Evolutionary conservation across 805 yeast genomes (phyloP).

Genomic region (Candida khao-thaluensis): DNA sequence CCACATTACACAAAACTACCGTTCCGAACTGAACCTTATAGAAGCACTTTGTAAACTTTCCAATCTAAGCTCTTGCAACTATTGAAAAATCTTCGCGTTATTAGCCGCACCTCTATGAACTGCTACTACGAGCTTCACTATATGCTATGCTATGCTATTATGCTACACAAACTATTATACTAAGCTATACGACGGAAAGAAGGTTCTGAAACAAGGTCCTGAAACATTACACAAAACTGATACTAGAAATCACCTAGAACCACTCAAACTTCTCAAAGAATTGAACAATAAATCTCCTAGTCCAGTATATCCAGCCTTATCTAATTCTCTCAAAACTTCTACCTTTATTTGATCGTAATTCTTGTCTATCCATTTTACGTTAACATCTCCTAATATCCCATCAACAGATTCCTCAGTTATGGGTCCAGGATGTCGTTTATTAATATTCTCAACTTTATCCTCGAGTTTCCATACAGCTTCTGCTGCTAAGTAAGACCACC

Average conservation of each 20-base stretch:
- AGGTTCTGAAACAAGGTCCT: too few species aligned
- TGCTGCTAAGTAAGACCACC: slow-evolving; percentile 46
- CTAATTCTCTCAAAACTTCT: slow-evolving; percentile 43
- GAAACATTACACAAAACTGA: too few species aligned
- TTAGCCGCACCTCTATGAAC: too few species aligned
- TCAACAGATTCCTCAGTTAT: slow-evolving; percentile 44
- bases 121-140: too few species aligned
- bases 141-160: too few species aligned
- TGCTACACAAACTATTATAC: too few species aligned
- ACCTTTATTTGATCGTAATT: slow-evolving; percentile 47
- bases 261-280: slow-evolving; percentile 36
- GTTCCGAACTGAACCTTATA: too few species aligned
- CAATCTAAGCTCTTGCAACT: too few species aligned
- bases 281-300: slow-evolving; percentile 50
- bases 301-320: slow-evolving; percentile 46
- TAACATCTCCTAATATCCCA: slow-evolving; percentile 25
- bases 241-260: slow-evolving; percentile 4
- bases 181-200: too few species aligned
- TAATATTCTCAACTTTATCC: slow-evolving; percentile 32
- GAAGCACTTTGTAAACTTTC: too few species aligned
- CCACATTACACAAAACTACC: background rate
- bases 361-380: slow-evolving; percentile 37
- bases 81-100: too few species aligned
- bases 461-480: slow-evolving; percentile 47
- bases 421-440: slow-evolving; percentile 52